Percentiles rank a stretch among this genome's conserved stretches.
These are phyloP conservation scores for Melanogaster broomeanus DNA, from an alignment of 768 basidiomycete genomes.

Conservation along the genomic window DNA sequence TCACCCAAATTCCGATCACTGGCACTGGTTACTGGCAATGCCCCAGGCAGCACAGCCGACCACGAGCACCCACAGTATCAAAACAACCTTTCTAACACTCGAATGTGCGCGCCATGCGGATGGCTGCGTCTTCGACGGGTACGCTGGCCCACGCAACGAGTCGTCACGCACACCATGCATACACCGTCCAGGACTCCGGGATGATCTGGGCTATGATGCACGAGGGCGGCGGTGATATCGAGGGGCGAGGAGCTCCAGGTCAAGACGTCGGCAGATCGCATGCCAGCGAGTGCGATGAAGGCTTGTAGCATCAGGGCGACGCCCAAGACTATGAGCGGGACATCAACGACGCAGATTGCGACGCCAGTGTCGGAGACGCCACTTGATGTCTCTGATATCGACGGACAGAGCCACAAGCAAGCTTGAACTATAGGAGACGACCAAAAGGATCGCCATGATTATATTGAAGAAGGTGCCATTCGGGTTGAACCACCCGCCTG, in stretches of 20 bases:
- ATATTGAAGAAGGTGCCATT: constrained; percentile 24
- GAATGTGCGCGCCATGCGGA: constrained; percentile 31
- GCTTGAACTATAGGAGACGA: constrained; percentile 30
- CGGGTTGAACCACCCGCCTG: constrained; percentile 15
- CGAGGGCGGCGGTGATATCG: constrained; percentile 30
- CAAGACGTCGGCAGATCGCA: constrained; percentile 21
- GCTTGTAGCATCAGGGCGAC: constrained; percentile 23
- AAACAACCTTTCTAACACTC: constrained; percentile 21
- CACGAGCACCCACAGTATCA: constrained; percentile 26
- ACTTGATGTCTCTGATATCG: constrained; percentile 15
- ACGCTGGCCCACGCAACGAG: constrained; percentile 6
- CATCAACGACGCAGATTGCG: constrained; percentile 21
- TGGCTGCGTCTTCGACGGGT: constrained; percentile 17
- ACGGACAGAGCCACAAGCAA: constrained; percentile 23
- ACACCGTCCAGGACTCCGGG: constrained; percentile 19
- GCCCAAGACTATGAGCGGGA: constrained; percentile 31
- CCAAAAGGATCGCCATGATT: constrained; percentile 28
- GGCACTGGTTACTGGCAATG: constrained; percentile 5
- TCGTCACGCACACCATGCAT: constrained; percentile 25
- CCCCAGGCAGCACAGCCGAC: constrained; percentile 24
- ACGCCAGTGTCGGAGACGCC: background rate
- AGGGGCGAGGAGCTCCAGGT: constrained; percentile 37
- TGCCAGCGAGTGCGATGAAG: constrained; percentile 22
- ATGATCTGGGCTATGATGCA: constrained; percentile 26
- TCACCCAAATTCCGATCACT: constrained; percentile 3